Evolutionary conservation across 805 yeast species (phyloP), one percentile per base, ranked within the genome.

Genomic region (Metschnikowia lachancei): DNA sequence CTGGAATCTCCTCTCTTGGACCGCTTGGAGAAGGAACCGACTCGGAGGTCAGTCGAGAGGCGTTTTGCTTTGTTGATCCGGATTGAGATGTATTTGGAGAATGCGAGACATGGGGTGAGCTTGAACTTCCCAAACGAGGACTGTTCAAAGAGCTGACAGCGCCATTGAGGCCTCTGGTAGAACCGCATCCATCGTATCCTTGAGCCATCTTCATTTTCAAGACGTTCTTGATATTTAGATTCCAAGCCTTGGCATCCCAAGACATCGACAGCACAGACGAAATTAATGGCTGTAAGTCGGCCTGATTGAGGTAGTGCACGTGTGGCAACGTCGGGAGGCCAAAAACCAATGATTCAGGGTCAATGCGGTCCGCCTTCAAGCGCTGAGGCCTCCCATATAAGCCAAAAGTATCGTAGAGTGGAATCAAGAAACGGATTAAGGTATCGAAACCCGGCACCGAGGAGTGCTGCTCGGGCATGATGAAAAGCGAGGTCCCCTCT

Each of bases 151-250:
- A 76, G 39, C 63, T 70, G 2, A 82, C 59, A 0, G 87, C 86
- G 29, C 86, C 86, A 3, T 72, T 72, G 17, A 82, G 59, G 12
- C 87, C 87, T 45, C 82, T 75, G 13, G 75, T 37, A 10, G 52
- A 47, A n/a, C 92, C 92, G 64, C 89, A 83, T 5, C 95, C 94
- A 18, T 78, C 78, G 60, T 85, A 86, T 7, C 92, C 77, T 46
- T 61, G 58, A 28, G 64, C 69, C 46, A 72, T 56, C 49, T 71
- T 72, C 29, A 62, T 57, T 46, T 60, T 62, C 55, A 72, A 55
- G 20, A 72, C 50, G 2, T 43, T 28, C 43, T 64, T 66, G 28
- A 72, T 57, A 34, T 63, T 63, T 3, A 46, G 51, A 28, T 54
- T 60, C 76, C 76, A 72, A 19, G 57, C 52, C 17, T 62, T 59